phyloP scores from a whole-genome alignment of 129 eudicot genomes.

The Gnaphalium uliginosum region DNA sequence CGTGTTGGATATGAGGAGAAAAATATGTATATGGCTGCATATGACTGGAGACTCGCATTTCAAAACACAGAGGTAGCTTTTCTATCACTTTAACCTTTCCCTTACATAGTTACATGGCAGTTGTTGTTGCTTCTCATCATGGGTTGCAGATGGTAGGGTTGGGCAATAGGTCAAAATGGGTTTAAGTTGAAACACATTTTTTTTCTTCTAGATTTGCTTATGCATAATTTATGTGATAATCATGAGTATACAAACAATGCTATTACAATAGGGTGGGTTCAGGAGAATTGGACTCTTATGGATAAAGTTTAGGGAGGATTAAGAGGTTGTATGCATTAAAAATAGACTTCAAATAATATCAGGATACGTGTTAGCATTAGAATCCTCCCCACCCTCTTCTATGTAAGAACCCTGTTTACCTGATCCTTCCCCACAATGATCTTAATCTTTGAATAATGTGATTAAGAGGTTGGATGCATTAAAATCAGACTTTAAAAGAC shows the following conservation, averaged over 20 bases:
- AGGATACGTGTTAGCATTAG: too few relatives aligned
- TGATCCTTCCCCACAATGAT: background rate
- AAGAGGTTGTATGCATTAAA: too few relatives aligned
- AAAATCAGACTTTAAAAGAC: background rate
- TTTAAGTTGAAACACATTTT: constrained; percentile 1
- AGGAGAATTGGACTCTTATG: background rate
- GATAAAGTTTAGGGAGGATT: background rate
- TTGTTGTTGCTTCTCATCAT: background rate
- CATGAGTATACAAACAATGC: background rate
- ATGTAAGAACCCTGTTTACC: too few relatives aligned
- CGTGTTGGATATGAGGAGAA: constrained; percentile 94
- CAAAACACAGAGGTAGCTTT: constrained; percentile 89
- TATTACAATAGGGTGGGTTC: background rate
- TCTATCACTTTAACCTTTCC: constrained; percentile 3
- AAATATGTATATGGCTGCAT: constrained; percentile 95
- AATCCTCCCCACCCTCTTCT: too few relatives aligned
- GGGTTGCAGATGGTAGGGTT: background rate
- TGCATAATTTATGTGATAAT: background rate
- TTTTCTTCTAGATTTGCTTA: background rate
- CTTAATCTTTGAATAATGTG: background rate
- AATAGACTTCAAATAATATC: too few relatives aligned
- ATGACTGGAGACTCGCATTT: constrained; percentile 96
- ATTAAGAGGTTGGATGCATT: background rate
- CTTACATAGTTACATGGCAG: background rate
- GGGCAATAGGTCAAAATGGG: background rate